These are phyloP conservation scores for Pleomassaria siparia DNA, from an alignment of 2,329 filamentous ascomycete species.

Conservation along the genomic window DNA sequence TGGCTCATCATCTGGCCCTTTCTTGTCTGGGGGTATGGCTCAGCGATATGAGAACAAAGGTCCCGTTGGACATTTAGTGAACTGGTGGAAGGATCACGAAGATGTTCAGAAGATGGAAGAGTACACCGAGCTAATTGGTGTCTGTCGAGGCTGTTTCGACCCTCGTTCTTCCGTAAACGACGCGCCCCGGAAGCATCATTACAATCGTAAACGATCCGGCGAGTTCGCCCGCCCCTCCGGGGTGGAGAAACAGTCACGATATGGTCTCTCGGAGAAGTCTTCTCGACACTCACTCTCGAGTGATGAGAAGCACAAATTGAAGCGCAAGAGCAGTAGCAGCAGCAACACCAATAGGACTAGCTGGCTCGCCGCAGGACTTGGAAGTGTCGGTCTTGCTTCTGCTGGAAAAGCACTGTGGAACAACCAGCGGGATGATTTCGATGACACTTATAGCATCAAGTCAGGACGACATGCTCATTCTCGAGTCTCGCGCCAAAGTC, in stretches of 20 bases:
- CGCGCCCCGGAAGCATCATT: slow-evolving; percentile 63
- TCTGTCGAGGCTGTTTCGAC: slow-evolving; percentile 67
- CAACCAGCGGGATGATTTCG: slow-evolving; percentile 54
- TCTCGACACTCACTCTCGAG: slow-evolving; percentile 38
- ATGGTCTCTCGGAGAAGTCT: slow-evolving; percentile 40
- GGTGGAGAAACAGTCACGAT: slow-evolving; percentile 62
- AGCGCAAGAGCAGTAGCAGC: slow-evolving; percentile 49
- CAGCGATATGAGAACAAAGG: slow-evolving; percentile 55
- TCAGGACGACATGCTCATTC: slow-evolving; percentile 50
- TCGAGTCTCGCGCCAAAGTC: slow-evolving; percentile 30
- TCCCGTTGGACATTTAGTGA: slow-evolving; percentile 57
- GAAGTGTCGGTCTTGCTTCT: slow-evolving; percentile 55
- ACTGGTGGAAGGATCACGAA: slow-evolving; percentile 65
- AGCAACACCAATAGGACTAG: slow-evolving; percentile 48
- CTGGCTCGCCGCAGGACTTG: slow-evolving; percentile 57
- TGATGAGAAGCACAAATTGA: slow-evolving; percentile 23
- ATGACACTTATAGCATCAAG: slow-evolving; percentile 62
- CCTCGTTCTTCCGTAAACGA: slow-evolving; percentile 58
- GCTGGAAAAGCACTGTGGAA: slow-evolving; percentile 57
- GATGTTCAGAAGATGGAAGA: slow-evolving; percentile 68
- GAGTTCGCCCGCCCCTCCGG: slow-evolving; percentile 49
- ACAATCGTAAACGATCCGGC: slow-evolving; percentile 50
- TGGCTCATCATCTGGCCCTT: slow-evolving; percentile 21
- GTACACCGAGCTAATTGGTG: slow-evolving; percentile 67
- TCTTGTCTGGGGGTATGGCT: slow-evolving; percentile 43